These are phyloP conservation scores for Coemansia sp. DNA, from an alignment of 192 early-diverging fungal genomes.

Conservation along the genomic window DNA sequence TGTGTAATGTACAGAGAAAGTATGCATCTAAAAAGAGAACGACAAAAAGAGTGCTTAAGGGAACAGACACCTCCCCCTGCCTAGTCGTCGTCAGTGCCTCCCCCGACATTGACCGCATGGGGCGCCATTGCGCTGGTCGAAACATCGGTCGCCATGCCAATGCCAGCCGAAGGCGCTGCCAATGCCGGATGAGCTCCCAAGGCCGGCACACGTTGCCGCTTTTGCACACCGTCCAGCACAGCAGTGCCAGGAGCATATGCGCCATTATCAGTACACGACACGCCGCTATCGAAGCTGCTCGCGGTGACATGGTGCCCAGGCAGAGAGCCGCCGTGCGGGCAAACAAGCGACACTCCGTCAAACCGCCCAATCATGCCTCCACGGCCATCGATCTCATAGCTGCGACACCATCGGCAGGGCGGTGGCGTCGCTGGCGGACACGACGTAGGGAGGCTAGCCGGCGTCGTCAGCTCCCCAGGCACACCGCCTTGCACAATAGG, in stretches of 20 bases:
- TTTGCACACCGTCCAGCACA: neutral
- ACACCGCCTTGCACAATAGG: neutral
- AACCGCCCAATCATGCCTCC: neutral
- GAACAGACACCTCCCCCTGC: neutral
- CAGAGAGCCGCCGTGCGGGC: neutral
- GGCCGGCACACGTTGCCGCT: neutral
- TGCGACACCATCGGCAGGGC: neutral
- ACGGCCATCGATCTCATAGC: neutral
- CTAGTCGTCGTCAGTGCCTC: neutral
- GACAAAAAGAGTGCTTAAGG: neutral
- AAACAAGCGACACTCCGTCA: neutral
- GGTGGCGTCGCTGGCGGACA: slow-evolving; percentile 7
- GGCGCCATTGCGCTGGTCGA: neutral
- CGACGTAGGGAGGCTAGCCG: slow-evolving; percentile 16
- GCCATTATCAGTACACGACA: neutral
- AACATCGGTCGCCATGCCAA: neutral
- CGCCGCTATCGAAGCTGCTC: neutral
- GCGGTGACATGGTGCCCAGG: neutral
- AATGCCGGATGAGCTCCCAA: neutral
- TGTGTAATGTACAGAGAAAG: neutral
- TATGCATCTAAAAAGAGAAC: neutral
- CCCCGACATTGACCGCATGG: neutral
- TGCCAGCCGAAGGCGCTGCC: neutral
- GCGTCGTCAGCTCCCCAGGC: slow-evolving; percentile 18
- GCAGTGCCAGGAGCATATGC: neutral